Conservation (phyloP, 306 rosid genomes). For the Cucumis cinereus region DNA sequence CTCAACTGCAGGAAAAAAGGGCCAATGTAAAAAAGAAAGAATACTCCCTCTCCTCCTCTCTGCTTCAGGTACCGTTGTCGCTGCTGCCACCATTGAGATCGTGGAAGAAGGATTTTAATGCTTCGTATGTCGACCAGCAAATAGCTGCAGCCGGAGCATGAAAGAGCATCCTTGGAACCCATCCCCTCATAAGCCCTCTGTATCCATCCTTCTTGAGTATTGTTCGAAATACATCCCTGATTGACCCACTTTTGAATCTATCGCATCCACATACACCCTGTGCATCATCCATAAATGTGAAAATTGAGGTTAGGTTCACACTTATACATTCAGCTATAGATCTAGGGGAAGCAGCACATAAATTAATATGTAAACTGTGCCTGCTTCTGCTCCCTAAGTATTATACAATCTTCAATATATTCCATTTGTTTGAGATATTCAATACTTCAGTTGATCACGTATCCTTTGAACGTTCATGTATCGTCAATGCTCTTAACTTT, state of each 20-base stretch:
- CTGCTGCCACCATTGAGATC: conserved; percentile 29
- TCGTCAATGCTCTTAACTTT: neutral
- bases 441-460: neutral
- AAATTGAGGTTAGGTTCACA: neutral
- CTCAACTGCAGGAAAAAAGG: neutral
- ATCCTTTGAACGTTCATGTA: neutral
- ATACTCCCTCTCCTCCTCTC: neutral
- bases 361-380: neutral
- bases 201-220: conserved; percentile 74
- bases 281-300: neutral
- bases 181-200: conserved; percentile 82
- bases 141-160: conserved; percentile 99
- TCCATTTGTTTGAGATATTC: neutral
- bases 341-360: neutral
- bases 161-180: conserved; percentile 95
- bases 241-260: conserved; percentile 76
- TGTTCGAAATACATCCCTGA: conserved; percentile 51
- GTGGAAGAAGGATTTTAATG: conserved; percentile 66
- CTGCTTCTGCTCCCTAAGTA: neutral
- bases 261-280: conserved; percentile 98
- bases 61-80: conserved; percentile 26
- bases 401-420: neutral
- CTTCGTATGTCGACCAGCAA: conserved; percentile 98
- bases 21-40: neutral
- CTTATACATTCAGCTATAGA: neutral